A percentile compares a stretch with the other conserved stretches of the same genome.
phyloP scores from a whole-genome alignment of 805 yeast genomes.

The Wickerhamomyces subpelliculosus region DNA sequence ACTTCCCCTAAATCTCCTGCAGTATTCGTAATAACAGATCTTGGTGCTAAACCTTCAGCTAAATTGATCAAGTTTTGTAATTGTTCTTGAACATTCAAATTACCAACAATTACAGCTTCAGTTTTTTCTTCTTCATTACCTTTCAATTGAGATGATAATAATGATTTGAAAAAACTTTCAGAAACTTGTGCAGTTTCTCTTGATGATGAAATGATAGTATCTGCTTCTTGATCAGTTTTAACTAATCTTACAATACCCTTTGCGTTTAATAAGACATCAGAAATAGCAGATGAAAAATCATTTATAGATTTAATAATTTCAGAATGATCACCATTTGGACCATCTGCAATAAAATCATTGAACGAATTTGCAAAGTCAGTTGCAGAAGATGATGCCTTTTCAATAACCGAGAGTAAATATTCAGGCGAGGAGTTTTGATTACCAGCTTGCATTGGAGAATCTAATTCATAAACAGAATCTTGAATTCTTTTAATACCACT shows the following conservation, averaged over 20 bases:
- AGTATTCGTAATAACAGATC: slow-evolving; percentile 22
- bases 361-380: slow-evolving; percentile 77
- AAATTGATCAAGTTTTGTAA: slow-evolving; percentile 51
- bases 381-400: slow-evolving; percentile 60
- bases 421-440: slow-evolving; percentile 70
- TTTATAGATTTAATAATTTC: slow-evolving; percentile 56
- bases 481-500: slow-evolving; percentile 70
- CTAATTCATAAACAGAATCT: slow-evolving; percentile 60
- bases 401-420: slow-evolving; percentile 59
- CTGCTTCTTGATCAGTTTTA: slow-evolving; percentile 44
- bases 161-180: slow-evolving; percentile 52
- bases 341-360: slow-evolving; percentile 71
- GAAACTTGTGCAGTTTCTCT: slow-evolving; percentile 54
- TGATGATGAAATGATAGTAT: slow-evolving; percentile 39
- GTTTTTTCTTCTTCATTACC: slow-evolving; percentile 57
- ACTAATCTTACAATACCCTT: slow-evolving; percentile 62
- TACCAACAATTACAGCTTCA: slow-evolving; percentile 71
- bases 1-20: slow-evolving; percentile 57
- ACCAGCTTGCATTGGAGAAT: slow-evolving; percentile 78
- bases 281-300: slow-evolving; percentile 51
- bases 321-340: slow-evolving; percentile 56
- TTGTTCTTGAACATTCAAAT: slow-evolving; percentile 64
- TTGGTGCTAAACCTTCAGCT: slow-evolving; percentile 51
- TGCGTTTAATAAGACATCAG: slow-evolving; percentile 57
- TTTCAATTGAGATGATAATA: slow-evolving; percentile 47